Evolutionary conservation across 2,329 filamentous ascomycete species (phyloP), one percentile per base, ranked within the genome.

Genomic region (Penicillium sp.): DNA sequence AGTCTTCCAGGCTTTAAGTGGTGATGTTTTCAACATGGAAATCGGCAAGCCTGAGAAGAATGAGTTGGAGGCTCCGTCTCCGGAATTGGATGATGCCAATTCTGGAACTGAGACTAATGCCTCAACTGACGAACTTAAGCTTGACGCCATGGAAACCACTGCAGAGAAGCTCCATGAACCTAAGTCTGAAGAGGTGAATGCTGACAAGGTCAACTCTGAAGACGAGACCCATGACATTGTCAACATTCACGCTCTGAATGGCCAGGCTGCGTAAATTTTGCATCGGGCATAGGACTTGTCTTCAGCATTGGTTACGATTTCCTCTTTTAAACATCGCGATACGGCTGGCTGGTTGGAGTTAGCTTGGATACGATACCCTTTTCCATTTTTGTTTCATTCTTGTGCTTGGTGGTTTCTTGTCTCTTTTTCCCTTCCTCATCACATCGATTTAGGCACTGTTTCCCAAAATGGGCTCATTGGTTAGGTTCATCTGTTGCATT

Each of bases 301-400:
- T 19, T 27, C 8, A 23, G 21, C 21, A 7, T 50, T 42, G 37
- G n/a, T 11, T 45, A 16, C 26, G 23, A 23, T 51, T 51, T 51
- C 9, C 35, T 29, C 25, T 19, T 44, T 10, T 44, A 13, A 23
- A 51, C 27, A 43, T 44, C 10, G 19, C n/a, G 9, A 27, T 23
- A 26, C 27, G 25, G 29, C 11, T 29, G 39, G 19, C 21, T 51
- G 26, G 23, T 42, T 25, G 48, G 48, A 50, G 48, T 50, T 42
- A n/a, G 35, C 35, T 26, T 37, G 48, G 33, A 37, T 50, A 50
- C 25, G 21, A 50, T 50, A 50, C 48, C 48, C 48, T 50, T 11
- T 42, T 23, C 27, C 23, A 6, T 39, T 50, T 14, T 37, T 21
- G 8, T 13, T 13, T n/a, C 8, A 19, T 39, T 27, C 21, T 50